Percentiles rank a stretch among this genome's conserved stretches.
Evolutionary conservation across 2,329 filamentous ascomycete genomes (phyloP).

Genomic region (Colletotrichum shisoi): DNA sequence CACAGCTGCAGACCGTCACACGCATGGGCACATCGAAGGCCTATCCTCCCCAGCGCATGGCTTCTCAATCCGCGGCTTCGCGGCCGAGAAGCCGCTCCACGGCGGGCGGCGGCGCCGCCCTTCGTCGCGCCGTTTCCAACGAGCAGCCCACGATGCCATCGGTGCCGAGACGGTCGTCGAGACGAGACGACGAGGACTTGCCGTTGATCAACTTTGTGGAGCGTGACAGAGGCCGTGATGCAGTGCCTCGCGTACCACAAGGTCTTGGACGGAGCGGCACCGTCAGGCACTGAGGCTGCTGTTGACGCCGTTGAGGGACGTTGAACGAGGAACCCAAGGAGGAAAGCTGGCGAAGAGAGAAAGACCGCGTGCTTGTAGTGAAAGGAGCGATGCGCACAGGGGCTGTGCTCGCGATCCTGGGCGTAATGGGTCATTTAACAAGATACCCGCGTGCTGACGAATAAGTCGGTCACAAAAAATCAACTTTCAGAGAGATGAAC

Average conservation of each 20-base stretch:
- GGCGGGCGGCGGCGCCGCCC: constrained; percentile 21
- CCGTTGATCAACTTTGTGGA: constrained; percentile 40
- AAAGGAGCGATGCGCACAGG: constrained; percentile 1
- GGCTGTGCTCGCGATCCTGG: constrained; percentile 13
- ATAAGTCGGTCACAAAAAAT: constrained; percentile 15
- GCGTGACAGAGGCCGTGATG: constrained; percentile 31
- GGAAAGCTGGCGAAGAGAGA: neutral
- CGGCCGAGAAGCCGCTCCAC: constrained; percentile 37
- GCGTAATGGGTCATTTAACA: constrained; percentile 29
- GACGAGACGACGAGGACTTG: constrained; percentile 38
- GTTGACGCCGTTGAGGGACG: neutral
- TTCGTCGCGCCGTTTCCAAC: constrained; percentile 37
- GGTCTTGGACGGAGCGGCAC: constrained; percentile 35
- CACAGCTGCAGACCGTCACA: constrained; percentile 33
- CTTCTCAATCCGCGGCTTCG: constrained; percentile 33
- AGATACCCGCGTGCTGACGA: constrained; percentile 37
- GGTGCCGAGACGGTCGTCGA: constrained; percentile 33
- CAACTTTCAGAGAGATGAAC: constrained; percentile 5
- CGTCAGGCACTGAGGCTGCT: constrained; percentile 29
- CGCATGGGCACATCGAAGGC: constrained; percentile 34
- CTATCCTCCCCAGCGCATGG: constrained; percentile 37
- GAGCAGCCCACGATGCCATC: constrained; percentile 39
- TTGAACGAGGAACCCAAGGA: neutral
- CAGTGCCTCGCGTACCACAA: constrained; percentile 24
- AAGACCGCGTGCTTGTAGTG: neutral